These are phyloP conservation scores for Tylopilus cervinicoccineus DNA, from an alignment of 768 basidiomycete genomes.

Conservation along the genomic window DNA sequence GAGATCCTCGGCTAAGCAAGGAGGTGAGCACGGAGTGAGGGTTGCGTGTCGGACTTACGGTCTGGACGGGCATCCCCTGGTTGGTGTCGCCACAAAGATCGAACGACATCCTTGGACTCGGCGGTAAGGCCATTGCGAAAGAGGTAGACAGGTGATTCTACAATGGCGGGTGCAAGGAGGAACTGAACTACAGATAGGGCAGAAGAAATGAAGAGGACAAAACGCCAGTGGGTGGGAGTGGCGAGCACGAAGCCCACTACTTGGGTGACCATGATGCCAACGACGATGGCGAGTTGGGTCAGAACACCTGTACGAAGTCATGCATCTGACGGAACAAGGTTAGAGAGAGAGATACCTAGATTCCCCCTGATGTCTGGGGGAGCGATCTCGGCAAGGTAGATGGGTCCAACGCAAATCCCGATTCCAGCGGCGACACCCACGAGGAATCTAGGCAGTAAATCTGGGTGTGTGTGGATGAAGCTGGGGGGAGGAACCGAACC, in stretches of 20 bases:
- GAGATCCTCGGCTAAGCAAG: conserved; percentile 21
- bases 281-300: conserved; percentile 77
- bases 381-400: conserved; percentile 83
- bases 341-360: conserved; percentile 47
- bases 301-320: conserved; percentile 53
- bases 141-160: conserved; percentile 75
- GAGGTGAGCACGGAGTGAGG: conserved; percentile 2
- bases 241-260: conserved; percentile 67
- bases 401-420: conserved; percentile 75
- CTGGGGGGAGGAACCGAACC: conserved; percentile 38
- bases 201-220: conserved; percentile 62
- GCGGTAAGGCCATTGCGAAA: conserved; percentile 44
- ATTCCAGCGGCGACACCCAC: conserved; percentile 71
- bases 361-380: conserved; percentile 72
- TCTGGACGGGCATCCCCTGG: conserved; percentile 25
- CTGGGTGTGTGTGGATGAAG: neutral
- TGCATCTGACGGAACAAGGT: neutral
- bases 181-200: conserved; percentile 55
- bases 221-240: conserved; percentile 64
- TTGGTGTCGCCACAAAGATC: conserved; percentile 51
- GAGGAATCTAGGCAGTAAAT: conserved; percentile 42
- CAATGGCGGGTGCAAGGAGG: conserved; percentile 46
- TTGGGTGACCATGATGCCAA: conserved; percentile 88
- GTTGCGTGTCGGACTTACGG: conserved; percentile 15
- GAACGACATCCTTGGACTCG: conserved; percentile 43